phyloP scores from a whole-genome alignment of 1,284 basidiomycete genomes.

The Vanrija pseudolonga region DNA sequence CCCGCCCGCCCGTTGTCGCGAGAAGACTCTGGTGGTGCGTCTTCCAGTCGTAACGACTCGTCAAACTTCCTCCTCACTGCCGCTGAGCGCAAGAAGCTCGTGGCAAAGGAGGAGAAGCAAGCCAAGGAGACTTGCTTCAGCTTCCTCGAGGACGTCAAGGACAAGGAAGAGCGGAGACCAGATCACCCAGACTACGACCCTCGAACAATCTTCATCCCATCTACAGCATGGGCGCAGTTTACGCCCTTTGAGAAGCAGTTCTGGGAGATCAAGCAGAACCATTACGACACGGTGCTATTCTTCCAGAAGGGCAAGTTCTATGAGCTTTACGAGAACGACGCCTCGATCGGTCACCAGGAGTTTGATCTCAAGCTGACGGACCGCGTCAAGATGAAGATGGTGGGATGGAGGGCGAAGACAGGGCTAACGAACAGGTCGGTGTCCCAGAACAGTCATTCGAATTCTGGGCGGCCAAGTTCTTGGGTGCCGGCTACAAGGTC shows the following conservation, averaged over 20 bases:
- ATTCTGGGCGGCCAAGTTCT: conserved; percentile 53
- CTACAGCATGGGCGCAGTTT: conserved; percentile 73
- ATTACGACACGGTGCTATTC: conserved; percentile 91
- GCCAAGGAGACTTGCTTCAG: conserved; percentile 73
- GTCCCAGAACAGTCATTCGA: conserved; percentile 94
- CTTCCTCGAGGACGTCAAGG: conserved; percentile 59
- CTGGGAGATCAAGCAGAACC: conserved; percentile 96
- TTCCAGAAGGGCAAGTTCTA: conserved; percentile 71
- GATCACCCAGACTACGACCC: conserved; percentile 85
- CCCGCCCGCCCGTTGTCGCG: conserved; percentile 9
- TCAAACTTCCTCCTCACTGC: conserved; percentile 67
- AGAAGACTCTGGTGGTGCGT: conserved; percentile 1
- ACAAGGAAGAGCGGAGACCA: conserved; percentile 80
- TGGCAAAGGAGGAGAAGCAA: conserved; percentile 77
- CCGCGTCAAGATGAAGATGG: conserved; percentile 97
- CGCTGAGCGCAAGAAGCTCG: conserved; percentile 72
- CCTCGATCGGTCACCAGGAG: conserved; percentile 77
- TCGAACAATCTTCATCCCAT: conserved; percentile 79
- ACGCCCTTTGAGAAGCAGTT: conserved; percentile 91
- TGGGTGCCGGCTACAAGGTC: conserved; percentile 78
- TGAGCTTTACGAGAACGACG: conserved; percentile 93
- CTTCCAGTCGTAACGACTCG: neutral
- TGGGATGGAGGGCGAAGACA: conserved; percentile 39
- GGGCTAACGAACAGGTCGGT: conserved; percentile 62
- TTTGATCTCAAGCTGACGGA: conserved; percentile 76